Percentiles rank a stretch among this genome's conserved stretches.
These are phyloP conservation scores for Parasitella parasitica DNA, from an alignment of 371 early-diverging fungal species.

Conservation along the genomic window DNA sequence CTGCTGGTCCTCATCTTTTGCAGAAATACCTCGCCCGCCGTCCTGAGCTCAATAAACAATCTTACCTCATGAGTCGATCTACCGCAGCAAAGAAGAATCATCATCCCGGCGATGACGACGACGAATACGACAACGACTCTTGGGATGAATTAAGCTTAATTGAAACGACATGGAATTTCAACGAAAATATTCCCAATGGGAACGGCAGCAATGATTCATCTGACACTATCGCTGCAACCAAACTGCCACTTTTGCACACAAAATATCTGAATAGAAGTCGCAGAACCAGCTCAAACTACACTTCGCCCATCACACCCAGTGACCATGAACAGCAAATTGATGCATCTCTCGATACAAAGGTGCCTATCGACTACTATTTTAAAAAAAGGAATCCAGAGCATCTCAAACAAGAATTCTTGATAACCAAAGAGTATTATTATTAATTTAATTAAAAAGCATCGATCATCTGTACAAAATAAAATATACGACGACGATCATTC, in stretches of 20 bases:
- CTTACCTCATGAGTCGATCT: slow-evolving; percentile 5
- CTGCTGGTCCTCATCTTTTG: slow-evolving; percentile 17
- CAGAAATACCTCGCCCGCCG: slow-evolving; percentile 18
- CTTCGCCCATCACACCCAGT: slow-evolving; percentile 22
- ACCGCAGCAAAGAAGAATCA: not conserved
- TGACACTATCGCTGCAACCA: not conserved
- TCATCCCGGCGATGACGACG: not conserved
- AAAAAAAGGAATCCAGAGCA: not conserved
- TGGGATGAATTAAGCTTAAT: slow-evolving; percentile 19
- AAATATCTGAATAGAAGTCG: not conserved
- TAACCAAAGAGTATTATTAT: slow-evolving; percentile 9
- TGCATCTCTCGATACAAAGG: not conserved
- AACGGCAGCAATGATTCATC: not conserved
- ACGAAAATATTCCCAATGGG: not conserved
- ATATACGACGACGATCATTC: not conserved
- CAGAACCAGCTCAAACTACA: not conserved
- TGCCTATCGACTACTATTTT: not conserved
- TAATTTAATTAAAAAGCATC: not conserved
- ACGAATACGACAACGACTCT: slow-evolving; percentile 2
- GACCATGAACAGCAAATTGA: slow-evolving; percentile 5
- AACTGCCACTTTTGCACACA: slow-evolving; percentile 5
- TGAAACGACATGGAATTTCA: slow-evolving; percentile 18
- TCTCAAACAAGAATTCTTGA: not conserved
- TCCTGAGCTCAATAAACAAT: slow-evolving; percentile 17
- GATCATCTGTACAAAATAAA: not conserved